Evolutionary conservation across 306 rosid genomes (phyloP), one percentile per base, ranked within the genome.

Genomic region (Castanea crenata): DNA sequence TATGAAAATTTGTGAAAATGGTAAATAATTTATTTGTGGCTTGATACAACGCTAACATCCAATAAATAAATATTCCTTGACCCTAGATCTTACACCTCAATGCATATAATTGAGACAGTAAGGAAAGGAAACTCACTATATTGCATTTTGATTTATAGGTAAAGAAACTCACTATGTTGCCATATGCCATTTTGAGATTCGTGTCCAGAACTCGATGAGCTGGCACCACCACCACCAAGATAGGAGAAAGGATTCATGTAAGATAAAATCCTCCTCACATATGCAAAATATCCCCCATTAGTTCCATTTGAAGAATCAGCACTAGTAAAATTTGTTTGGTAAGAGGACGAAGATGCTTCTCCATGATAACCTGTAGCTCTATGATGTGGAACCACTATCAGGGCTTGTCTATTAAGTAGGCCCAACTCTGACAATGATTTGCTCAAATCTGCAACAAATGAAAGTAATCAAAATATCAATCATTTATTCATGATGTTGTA

Each of bases 221-320:
- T 76, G 56, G 73, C 69, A 73, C 86, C 82, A 71, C 88, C 86
- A 21, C 86, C 86, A 21, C 86, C 87, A 31, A 89, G 63, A 85
- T 89, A 89, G 55, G 90, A 87, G 65, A 89, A 57, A 70, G 92
- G 92, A 79, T 89, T 89, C 16, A 84, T 44, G 79, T 78, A 89
- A 74, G 92, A 87, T 51, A 87, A 65, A 12, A 87, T 51, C 84
- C 83, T 81, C 74, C 52, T 89, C 63, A 41, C 76, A 41, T 63
- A 71, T 25, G 78, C 68, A 69, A 89, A 85, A 76, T 83, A 83
- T 32, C 92, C 88, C 49, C 78, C 88, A 14, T 55, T 76, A 63
- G 71, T 85, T 82, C 73, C 89, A 69, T 76, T 61, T 31, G 87
- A 76, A 19, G 88, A 73, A 38, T 67, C 78, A 51, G 38, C 83